phyloP scores from a whole-genome alignment of 2,329 filamentous ascomycete genomes.

The Ascochyta clinopodiicola region DNA sequence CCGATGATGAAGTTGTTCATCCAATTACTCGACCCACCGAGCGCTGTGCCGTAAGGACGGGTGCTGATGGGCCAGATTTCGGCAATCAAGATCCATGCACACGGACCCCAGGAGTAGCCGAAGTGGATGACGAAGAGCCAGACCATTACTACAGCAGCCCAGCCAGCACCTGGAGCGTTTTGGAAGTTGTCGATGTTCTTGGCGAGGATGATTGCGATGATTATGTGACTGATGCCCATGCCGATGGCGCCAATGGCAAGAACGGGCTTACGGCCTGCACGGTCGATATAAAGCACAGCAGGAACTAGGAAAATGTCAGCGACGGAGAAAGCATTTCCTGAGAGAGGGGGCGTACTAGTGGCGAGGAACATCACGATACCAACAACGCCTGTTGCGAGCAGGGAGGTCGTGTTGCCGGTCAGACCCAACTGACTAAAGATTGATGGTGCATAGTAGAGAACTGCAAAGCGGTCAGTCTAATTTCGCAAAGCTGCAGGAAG shows the following conservation, averaged over 20 bases:
- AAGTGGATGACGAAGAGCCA: slow-evolving; percentile 80
- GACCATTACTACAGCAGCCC: slow-evolving; percentile 72
- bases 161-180: slow-evolving; percentile 66
- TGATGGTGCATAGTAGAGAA: slow-evolving; percentile 57
- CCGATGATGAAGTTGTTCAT: slow-evolving; percentile 68
- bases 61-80: slow-evolving; percentile 77
- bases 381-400: slow-evolving; percentile 74
- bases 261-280: slow-evolving; percentile 68
- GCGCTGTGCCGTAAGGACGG: slow-evolving; percentile 70
- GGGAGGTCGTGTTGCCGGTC: slow-evolving; percentile 56
- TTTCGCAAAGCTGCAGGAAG: not conserved
- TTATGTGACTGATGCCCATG: slow-evolving; percentile 74
- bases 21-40: slow-evolving; percentile 63
- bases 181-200: slow-evolving; percentile 65
- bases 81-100: slow-evolving; percentile 75
- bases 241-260: slow-evolving; percentile 70
- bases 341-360: slow-evolving; percentile 48
- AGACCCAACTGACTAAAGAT: slow-evolving; percentile 59
- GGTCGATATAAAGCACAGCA: slow-evolving; percentile 70
- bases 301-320: slow-evolving; percentile 53
- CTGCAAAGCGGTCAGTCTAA: slow-evolving; percentile 8
- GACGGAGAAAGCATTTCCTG: not conserved
- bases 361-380: slow-evolving; percentile 73
- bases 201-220: slow-evolving; percentile 73
- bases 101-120: slow-evolving; percentile 77